These are phyloP conservation scores for Xylaria sp. DNA, from an alignment of 2,329 filamentous ascomycete genomes.

Conservation along the genomic window DNA sequence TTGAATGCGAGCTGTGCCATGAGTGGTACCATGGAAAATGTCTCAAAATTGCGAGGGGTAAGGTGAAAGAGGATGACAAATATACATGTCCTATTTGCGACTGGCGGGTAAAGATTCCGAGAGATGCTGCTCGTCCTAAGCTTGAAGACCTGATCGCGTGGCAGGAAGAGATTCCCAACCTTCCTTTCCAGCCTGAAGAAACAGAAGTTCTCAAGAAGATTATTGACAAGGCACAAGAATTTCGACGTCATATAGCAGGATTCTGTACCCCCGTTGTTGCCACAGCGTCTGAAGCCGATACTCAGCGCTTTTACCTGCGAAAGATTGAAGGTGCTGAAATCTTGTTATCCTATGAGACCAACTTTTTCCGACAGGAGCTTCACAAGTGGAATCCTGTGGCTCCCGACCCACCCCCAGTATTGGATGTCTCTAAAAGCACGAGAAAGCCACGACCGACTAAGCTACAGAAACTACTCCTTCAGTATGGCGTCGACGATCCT, in stretches of 20 bases:
- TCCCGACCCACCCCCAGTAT: conserved; percentile 82
- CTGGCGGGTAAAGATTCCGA: conserved; percentile 95
- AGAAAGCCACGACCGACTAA: conserved; percentile 97
- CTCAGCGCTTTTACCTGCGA: conserved; percentile 92
- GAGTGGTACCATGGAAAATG: conserved; percentile 99
- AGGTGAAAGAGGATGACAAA: conserved; percentile 98
- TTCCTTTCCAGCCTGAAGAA: conserved; percentile 97
- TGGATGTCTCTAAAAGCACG: conserved; percentile 89
- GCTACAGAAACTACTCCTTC: conserved; percentile 91
- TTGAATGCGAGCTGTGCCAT: conserved; percentile 97
- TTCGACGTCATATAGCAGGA: conserved; percentile 82
- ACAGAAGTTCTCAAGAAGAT: conserved; percentile 88
- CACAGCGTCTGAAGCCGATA: conserved; percentile 86
- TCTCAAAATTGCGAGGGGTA: conserved; percentile 95
- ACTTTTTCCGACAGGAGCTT: conserved; percentile 94
- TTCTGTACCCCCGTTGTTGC: conserved; percentile 85
- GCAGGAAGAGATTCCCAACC: conserved; percentile 80
- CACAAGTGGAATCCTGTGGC: conserved; percentile 96
- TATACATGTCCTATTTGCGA: conserved; percentile 99
- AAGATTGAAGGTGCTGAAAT: conserved; percentile 98
- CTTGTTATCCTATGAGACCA: conserved; percentile 90
- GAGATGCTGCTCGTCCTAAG: conserved; percentile 94
- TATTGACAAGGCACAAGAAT: conserved; percentile 83
- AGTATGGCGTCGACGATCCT: conserved; percentile 88
- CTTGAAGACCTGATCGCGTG: conserved; percentile 87